These are phyloP conservation scores for Fusarium sp. DNA, from an alignment of 2,329 filamentous ascomycete genomes.

Conservation along the genomic window DNA sequence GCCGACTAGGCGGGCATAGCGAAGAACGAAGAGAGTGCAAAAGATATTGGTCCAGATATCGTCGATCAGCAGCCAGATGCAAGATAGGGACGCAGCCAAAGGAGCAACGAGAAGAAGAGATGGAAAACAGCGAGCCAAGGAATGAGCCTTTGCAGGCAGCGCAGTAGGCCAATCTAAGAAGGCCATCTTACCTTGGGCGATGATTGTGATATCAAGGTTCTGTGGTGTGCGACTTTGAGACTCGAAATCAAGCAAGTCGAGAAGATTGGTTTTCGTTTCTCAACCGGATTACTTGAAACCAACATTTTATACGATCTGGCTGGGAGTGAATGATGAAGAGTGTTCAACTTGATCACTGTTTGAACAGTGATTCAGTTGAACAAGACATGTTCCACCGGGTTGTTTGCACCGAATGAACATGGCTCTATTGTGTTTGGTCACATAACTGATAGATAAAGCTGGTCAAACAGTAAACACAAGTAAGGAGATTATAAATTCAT, in stretches of 20 bases:
- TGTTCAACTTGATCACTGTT: no score
- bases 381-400: no score
- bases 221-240: neutral
- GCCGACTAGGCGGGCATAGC: slow-evolving; percentile 58
- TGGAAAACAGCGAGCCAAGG: slow-evolving; percentile 5
- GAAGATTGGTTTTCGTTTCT: neutral
- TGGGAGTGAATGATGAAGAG: no score
- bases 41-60: slow-evolving; percentile 34
- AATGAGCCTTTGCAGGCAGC: neutral
- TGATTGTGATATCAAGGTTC: no score
- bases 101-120: slow-evolving; percentile 3
- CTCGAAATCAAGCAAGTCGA: neutral
- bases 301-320: neutral
- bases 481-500: no score
- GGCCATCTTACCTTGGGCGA: neutral
- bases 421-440: no score
- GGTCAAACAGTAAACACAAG: no score
- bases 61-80: slow-evolving; percentile 22
- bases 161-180: neutral
- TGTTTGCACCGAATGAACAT: no score
- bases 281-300: neutral
- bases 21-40: slow-evolving; percentile 46
- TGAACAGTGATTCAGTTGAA: no score
- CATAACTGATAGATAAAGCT: no score
- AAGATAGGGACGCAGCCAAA: neutral